A percentile compares a stretch with the other conserved stretches of the same genome.
These are phyloP conservation scores for Talaromyces adpressus DNA, from an alignment of 495 filamentous ascomycete genomes.

Conservation along the genomic window DNA sequence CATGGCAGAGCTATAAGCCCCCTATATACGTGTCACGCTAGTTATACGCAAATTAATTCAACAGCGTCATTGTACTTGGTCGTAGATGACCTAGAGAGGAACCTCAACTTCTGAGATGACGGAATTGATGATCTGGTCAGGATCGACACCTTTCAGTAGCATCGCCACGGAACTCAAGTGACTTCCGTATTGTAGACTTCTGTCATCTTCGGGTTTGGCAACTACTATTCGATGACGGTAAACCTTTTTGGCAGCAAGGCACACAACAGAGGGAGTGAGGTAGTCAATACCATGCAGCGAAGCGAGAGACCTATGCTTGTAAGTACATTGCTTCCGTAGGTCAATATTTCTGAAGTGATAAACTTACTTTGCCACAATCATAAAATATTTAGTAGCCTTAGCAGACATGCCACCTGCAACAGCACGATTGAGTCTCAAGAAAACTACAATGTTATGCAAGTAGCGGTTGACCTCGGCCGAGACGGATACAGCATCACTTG, in stretches of 20 bases:
- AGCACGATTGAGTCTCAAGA: constrained; percentile 79
- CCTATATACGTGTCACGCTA: not conserved
- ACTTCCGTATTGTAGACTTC: constrained; percentile 92
- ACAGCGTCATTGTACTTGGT: not conserved
- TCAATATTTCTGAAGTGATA: not conserved
- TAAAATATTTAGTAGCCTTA: constrained; percentile 69
- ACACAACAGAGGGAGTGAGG: constrained; percentile 77
- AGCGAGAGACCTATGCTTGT: constrained; percentile 48
- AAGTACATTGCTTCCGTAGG: not conserved
- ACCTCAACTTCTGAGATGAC: constrained; percentile 64
- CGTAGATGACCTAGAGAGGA: constrained; percentile 44
- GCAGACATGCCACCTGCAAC: constrained; percentile 73
- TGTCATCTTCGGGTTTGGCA: constrained; percentile 59
- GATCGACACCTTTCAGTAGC: constrained; percentile 58
- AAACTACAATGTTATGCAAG: constrained; percentile 75
- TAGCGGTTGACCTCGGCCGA: constrained; percentile 69
- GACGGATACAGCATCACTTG: constrained; percentile 33
- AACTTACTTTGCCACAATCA: constrained; percentile 52
- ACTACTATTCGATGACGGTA: constrained; percentile 80
- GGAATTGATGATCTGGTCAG: constrained; percentile 78
- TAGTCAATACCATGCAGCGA: constrained; percentile 74
- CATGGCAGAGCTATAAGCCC: not conserved
- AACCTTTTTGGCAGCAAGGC: constrained; percentile 78
- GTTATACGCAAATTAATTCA: not conserved
- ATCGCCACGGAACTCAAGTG: constrained; percentile 58